Evolutionary conservation across 768 basidiomycete species (phyloP).

Genomic region (Calocybe indica): DNA sequence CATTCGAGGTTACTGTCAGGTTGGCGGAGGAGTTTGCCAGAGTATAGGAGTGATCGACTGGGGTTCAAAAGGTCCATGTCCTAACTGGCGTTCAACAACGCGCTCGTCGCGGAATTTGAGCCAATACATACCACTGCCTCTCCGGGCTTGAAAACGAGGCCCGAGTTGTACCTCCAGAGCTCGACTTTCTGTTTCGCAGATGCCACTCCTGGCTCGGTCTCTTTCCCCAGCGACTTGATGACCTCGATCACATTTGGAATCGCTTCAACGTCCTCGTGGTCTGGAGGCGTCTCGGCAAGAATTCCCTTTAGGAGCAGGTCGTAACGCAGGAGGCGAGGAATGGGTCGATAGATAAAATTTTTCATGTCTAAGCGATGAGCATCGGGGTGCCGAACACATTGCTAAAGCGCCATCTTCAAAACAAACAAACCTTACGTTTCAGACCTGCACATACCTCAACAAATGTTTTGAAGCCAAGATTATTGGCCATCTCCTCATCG

Average conservation of each 20-base stretch:
- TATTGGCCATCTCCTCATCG: slow-evolving; percentile 82
- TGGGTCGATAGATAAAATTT: slow-evolving; percentile 87
- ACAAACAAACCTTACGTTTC: slow-evolving; percentile 3
- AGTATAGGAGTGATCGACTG: slow-evolving; percentile 77
- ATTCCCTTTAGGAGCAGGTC: slow-evolving; percentile 80
- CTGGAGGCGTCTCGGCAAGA: slow-evolving; percentile 63
- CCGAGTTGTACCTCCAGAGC: slow-evolving; percentile 79
- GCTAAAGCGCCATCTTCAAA: slow-evolving; percentile 20
- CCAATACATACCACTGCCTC: slow-evolving; percentile 48
- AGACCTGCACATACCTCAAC: slow-evolving; percentile 49
- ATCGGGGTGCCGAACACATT: slow-evolving; percentile 58
- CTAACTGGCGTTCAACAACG: slow-evolving; percentile 17
- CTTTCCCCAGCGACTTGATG: slow-evolving; percentile 81
- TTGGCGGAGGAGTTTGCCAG: slow-evolving; percentile 78
- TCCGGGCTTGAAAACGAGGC: slow-evolving; percentile 74
- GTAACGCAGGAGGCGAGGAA: slow-evolving; percentile 85
- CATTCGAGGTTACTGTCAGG: slow-evolving; percentile 85
- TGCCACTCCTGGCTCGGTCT: slow-evolving; percentile 80
- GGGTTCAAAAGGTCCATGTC: slow-evolving; percentile 90
- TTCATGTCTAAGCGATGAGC: slow-evolving; percentile 87
- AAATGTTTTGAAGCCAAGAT: slow-evolving; percentile 74
- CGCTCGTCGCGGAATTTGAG: background rate
- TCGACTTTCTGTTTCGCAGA: slow-evolving; percentile 87
- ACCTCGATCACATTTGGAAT: slow-evolving; percentile 86
- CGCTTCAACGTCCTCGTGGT: slow-evolving; percentile 74